phyloP scores from a whole-genome alignment of 2,329 filamentous ascomycete species.

The Sarocladium oryzae region DNA sequence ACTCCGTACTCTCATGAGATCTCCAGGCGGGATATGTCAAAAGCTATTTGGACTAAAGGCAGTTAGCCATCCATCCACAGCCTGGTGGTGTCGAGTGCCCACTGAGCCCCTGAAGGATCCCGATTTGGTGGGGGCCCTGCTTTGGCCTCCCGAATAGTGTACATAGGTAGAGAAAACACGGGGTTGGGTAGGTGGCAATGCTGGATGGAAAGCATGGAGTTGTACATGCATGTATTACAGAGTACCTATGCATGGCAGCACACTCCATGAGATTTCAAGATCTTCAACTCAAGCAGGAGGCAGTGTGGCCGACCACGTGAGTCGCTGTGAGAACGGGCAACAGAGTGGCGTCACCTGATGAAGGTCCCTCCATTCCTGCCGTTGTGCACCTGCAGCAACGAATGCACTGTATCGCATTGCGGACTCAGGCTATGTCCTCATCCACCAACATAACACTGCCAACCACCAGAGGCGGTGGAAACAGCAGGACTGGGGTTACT shows the following conservation, averaged over 20 bases:
- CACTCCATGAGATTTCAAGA: no score
- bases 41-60: no score
- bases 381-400: background rate
- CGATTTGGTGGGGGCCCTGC: slow-evolving; percentile 5
- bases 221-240: no score
- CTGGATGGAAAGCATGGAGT: background rate
- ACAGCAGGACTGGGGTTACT: background rate
- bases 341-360: no score
- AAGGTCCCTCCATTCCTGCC: no score
- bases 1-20: no score
- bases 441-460: background rate
- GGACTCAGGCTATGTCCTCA: background rate
- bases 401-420: background rate
- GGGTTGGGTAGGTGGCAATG: background rate
- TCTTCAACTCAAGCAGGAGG: background rate
- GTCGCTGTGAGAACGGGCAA: no score
- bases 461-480: background rate
- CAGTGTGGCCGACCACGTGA: background rate
- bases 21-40: no score
- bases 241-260: no score
- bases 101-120: slow-evolving; percentile 7
- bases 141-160: background rate
- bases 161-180: background rate
- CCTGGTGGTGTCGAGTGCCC: background rate
- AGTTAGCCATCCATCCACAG: background rate